Base-by-base conservation (phyloP, 345 rosid species). In the Corchorus capsularis region DNA sequence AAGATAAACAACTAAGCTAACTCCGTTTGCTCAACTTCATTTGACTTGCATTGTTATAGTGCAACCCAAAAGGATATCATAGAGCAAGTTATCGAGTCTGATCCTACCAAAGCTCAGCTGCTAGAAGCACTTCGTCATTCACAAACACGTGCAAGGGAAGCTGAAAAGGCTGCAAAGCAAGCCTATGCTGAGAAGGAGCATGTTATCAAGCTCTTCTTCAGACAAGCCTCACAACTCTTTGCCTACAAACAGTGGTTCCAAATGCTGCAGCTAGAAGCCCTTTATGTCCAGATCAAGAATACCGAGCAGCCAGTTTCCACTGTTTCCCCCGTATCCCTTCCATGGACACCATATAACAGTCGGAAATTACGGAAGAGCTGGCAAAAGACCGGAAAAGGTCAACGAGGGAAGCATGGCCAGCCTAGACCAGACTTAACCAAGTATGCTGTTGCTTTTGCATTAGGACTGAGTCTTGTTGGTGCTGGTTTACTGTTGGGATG, bases 71-170 rank as follows among this genome's bases (percentile, higher is more conserved):
- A 80, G 74, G 83, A 79, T 43, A 71, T 69, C 1, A 6, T 81
- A 22, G 85, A 79, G 73, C 88, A 69, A 69, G 75, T 71, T 74
- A 49, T 83, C 5, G 91, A 89, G 78, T 52, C 79, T 61, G 92
- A 82, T 63, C 81, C 92, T 62, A 83, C 86, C 82, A 96, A 91
- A 82, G 83, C 91, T 34, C 85, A 88, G 89, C 85, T 96, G 13
- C 71, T 96, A 77, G 98, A 94, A 83, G 99, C 99, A 43, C 86
- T 96, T 37, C 50, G 97, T 43, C 97, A 84, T 78, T 96, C 99
- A 53, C 99, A 96, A 85, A 92, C 99, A 13, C 91, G 99, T 22
- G 98, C 99, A 43, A 91, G 99, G 80, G 94, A 96, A 85, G 98
- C 99, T 4, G 99, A 96, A 81, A 89, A 86, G 62, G 91, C 91